Evolutionary conservation across 139 green algal species (phyloP).

Genomic region (Chlorella sp.): DNA sequence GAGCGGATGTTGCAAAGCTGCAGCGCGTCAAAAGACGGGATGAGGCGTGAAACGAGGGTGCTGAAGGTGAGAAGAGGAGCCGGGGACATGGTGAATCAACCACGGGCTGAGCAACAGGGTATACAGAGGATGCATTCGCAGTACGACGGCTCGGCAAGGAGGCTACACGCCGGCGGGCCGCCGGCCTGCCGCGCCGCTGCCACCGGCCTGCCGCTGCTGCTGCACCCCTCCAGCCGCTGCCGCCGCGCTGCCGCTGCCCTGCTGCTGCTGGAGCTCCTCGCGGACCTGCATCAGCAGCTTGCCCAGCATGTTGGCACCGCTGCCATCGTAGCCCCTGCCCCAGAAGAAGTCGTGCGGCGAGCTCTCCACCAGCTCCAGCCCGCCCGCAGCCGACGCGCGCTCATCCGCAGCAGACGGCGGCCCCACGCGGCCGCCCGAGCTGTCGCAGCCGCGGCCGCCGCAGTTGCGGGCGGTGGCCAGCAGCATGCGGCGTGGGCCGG

Average conservation of each 20-base stretch:
- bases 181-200: neutral
- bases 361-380: slow-evolving; percentile 68
- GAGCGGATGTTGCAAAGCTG: too few relatives aligned
- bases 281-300: slow-evolving; percentile 87
- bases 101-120: neutral
- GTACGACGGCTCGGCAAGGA: neutral
- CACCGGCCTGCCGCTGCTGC: neutral
- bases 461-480: slow-evolving; percentile 54
- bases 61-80: neutral
- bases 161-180: neutral
- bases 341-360: slow-evolving; percentile 91
- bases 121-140: neutral
- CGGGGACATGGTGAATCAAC: neutral
- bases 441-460: slow-evolving; percentile 58
- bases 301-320: slow-evolving; percentile 88
- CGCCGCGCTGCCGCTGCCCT: neutral
- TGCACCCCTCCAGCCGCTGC: neutral
- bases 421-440: neutral
- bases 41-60: too few relatives aligned
- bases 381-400: neutral
- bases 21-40: too few relatives aligned
- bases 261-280: slow-evolving; percentile 55
- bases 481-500: slow-evolving; percentile 72
- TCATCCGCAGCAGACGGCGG: neutral
- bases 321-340: slow-evolving; percentile 85